phyloP scores from a whole-genome alignment of 371 early-diverging fungal genomes.

The Circinella minor region DNA sequence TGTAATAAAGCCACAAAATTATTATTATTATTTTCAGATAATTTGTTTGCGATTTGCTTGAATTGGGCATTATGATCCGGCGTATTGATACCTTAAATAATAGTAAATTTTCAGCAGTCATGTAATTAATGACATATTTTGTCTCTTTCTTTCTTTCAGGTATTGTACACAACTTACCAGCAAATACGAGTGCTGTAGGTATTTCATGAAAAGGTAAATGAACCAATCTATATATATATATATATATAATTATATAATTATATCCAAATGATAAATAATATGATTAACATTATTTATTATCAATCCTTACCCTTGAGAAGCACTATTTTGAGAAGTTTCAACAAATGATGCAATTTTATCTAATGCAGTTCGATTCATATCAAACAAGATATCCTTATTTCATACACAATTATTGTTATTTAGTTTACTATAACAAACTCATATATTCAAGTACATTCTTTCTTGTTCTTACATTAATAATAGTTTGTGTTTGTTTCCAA shows the following conservation, averaged over 20 bases:
- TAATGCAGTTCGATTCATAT: slow-evolving; percentile 52
- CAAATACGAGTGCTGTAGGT: slow-evolving; percentile 73
- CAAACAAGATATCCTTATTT: slow-evolving; percentile 56
- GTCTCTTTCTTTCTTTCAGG: not conserved
- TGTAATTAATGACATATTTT: not conserved
- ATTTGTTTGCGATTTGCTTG: slow-evolving; percentile 50
- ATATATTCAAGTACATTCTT: too few species aligned
- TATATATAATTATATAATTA: too few species aligned
- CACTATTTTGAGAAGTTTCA: slow-evolving; percentile 27
- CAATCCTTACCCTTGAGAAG: slow-evolving; percentile 10
- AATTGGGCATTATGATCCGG: slow-evolving; percentile 52
- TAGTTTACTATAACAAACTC: too few species aligned
- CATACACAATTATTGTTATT: not conserved
- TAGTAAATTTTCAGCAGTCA: not conserved
- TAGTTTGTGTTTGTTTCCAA: slow-evolving; percentile 42
- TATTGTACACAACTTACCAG: slow-evolving; percentile 37
- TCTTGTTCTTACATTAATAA: slow-evolving; percentile 45
- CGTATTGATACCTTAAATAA: slow-evolving; percentile 39
- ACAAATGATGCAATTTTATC: slow-evolving; percentile 55
- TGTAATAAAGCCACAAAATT: slow-evolving; percentile 69
- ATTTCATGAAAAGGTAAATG: slow-evolving; percentile 60
- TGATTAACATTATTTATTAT: slow-evolving; percentile 3
- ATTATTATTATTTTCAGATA: slow-evolving; percentile 21
- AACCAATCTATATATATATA: slow-evolving; percentile 11
- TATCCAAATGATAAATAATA: not conserved